Evolutionary conservation across 768 basidiomycete genomes (phyloP), one percentile per base, ranked within the genome.

Genomic region (Mycena olivaceomarginata): DNA sequence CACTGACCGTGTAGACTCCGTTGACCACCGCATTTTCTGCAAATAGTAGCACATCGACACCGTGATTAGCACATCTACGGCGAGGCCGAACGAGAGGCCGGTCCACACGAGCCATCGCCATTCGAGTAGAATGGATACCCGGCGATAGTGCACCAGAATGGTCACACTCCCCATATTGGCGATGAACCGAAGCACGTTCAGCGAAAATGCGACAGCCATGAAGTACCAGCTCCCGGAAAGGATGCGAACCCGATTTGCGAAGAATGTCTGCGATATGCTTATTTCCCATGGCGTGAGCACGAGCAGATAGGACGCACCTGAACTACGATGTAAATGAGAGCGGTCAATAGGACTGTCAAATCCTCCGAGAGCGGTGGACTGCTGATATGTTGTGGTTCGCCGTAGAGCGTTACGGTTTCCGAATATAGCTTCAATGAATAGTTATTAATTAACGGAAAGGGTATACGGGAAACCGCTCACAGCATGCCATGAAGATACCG

Each of bases 331-430:
- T 48, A 41, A 13, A 76, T 39, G 4, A 76, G 16, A 2, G 63
- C 20, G 16, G 66, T 48, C 25, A 69, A 70, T 11, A 76, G 40
- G n/a, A 76, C 40, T 12, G 64, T 53, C 18, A 66, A 1, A 5
- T 25, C 60, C 12, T 65, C 20, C 1, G 74, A 76, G 20, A 2
- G 41, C 0, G 74, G 74, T 12, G 67, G 74, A 18, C 37, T 65
- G 20, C 12, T 11, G 37, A 76, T 25, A 20, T 76, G 39, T 31
- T 20, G 25, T 31, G 51, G 37, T 39, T 69, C 68, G 3, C 68
- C 67, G 48, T 70, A 76, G 53, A 66, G 70, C 1, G 74, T 70
- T 7, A 76, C 69, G 3, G 74, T 75, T 31, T 69, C 51, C 20
- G 59, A 53, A 45, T 70, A 76, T 22, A 76, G 20, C 74, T 76